Evolutionary conservation across 1,139 yeast genomes (phyloP), one percentile per base, ranked within the genome.

Genomic region (Blastobotrys indianensis): DNA sequence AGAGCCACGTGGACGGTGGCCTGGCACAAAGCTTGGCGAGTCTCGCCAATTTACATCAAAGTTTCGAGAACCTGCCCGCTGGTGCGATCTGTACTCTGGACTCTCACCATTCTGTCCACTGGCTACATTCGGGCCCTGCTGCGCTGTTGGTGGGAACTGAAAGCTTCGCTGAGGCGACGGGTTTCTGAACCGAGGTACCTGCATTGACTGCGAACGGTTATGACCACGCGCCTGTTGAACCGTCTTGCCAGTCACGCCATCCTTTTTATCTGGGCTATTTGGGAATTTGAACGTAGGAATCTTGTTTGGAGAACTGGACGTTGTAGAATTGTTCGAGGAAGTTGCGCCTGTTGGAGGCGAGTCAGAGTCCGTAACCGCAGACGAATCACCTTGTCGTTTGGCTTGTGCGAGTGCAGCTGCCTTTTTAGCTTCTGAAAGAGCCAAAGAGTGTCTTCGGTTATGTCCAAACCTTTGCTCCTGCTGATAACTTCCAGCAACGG

Each of bases 321-420:
- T 11, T 5, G 37, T 12, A 6, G 42, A 8, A 68, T 16, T 33
- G 37, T 7, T 13, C 4, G 20, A 15, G 37, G 17, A 13, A 11
- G 29, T 5, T 5, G 40, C 15, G 3, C 12, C 32, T 70, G 69
- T 9, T 52, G 11, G 23, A 11, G 37, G 25, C 4, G 36, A 13
- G 8, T 13, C 13, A 13, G 17, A 16, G 13, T 12, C 28, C 4
- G 37, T 33, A 10, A 23, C 12, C 4, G 37, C 30, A n/a, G 31
- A n/a, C n/a, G n/a, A 32, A 11, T 49, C 47, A 8, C 56, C 54
- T 34, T 63, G 78, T 72, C 69, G 62, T 44, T 62, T 59, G 2
- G 83, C 81, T 65, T 87, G 95, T 42, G 88, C 90, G 58, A 79
- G 80, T 7, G 96, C 96, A 12, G 98, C 98, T 3, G 97, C 97